A percentile compares a stretch with the other conserved stretches of the same genome.
Evolutionary conservation across 768 basidiomycete species (phyloP).

Genomic region (Leccinum uliginosum): DNA sequence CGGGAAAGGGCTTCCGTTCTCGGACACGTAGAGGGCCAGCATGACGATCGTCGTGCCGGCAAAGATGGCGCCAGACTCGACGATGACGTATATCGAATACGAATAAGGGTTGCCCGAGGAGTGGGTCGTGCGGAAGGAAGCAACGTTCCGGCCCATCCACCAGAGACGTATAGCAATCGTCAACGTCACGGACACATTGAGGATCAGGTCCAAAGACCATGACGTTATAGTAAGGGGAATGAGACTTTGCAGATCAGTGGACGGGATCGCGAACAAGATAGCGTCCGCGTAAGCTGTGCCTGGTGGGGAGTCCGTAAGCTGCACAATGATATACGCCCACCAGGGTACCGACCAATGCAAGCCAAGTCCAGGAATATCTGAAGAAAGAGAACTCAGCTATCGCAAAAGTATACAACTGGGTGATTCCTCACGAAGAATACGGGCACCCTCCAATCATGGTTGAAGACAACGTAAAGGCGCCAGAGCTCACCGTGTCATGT

Average conservation of each 20-base stretch:
- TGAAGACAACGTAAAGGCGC: conserved; percentile 22
- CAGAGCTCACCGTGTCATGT: conserved; percentile 11
- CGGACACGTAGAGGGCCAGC: conserved; percentile 11
- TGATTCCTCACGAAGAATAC: conserved; percentile 14
- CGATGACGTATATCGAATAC: conserved; percentile 15
- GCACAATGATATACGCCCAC: background rate
- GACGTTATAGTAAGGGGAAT: conserved; percentile 8
- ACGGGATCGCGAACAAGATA: conserved; percentile 10
- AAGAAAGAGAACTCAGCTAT: background rate
- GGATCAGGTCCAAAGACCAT: conserved; percentile 19
- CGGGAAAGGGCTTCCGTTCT: conserved; percentile 6
- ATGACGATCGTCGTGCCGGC: conserved; percentile 15
- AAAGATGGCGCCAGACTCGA: conserved; percentile 21
- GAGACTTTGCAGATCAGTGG: conserved; percentile 1
- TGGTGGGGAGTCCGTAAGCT: background rate
- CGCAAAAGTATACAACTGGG: background rate
- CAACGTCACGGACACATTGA: conserved; percentile 20
- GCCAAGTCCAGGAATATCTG: conserved; percentile 19
- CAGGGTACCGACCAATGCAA: conserved; percentile 15
- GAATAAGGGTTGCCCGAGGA: conserved; percentile 7
- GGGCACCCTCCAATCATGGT: conserved; percentile 17
- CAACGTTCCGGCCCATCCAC: conserved; percentile 12
- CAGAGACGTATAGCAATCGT: conserved; percentile 20
- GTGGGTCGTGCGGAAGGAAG: conserved; percentile 2
- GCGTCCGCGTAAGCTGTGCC: conserved; percentile 8